Evolutionary conservation across 2,329 filamentous ascomycete genomes (phyloP).

Genomic region (Fusarium citri): DNA sequence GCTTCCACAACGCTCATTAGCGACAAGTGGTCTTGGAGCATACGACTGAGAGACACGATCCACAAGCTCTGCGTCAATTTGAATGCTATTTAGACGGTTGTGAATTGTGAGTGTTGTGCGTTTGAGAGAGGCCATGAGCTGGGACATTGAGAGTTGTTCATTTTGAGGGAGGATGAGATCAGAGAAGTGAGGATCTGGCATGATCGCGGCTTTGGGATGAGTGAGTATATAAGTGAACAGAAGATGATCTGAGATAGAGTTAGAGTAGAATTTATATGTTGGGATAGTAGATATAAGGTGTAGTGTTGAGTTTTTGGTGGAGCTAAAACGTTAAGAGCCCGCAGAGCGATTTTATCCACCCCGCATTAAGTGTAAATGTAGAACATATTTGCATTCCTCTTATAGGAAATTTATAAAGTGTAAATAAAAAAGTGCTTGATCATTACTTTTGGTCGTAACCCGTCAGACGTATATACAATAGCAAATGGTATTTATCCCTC

Average conservation of each 20-base stretch:
- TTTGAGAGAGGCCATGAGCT: slow-evolving; percentile 77
- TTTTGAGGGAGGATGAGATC: slow-evolving; percentile 64
- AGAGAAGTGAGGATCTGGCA: slow-evolving; percentile 49
- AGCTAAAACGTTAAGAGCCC: slow-evolving; percentile 17
- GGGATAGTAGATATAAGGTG: background rate
- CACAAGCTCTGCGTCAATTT: slow-evolving; percentile 81
- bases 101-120: slow-evolving; percentile 80
- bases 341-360: slow-evolving; percentile 27
- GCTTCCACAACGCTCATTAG: slow-evolving; percentile 94
- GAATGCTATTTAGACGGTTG: slow-evolving; percentile 86
- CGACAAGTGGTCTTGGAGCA: slow-evolving; percentile 74
- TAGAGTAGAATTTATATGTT: background rate
- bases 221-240: too few relatives aligned
- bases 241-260: background rate
- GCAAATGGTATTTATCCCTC: slow-evolving; percentile 20
- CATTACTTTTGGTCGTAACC: slow-evolving; percentile 36
- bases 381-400: background rate
- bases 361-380: slow-evolving; percentile 17
- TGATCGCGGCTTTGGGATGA: slow-evolving; percentile 1
- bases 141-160: slow-evolving; percentile 76
- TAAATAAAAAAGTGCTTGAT: slow-evolving; percentile 12
- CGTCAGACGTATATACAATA: slow-evolving; percentile 17
- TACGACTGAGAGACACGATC: slow-evolving; percentile 66
- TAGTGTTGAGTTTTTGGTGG: slow-evolving; percentile 39
- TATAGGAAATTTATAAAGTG: background rate